Evolutionary conservation across 441 rosid species (phyloP).

Genomic region (Brassica hybrid): DNA sequence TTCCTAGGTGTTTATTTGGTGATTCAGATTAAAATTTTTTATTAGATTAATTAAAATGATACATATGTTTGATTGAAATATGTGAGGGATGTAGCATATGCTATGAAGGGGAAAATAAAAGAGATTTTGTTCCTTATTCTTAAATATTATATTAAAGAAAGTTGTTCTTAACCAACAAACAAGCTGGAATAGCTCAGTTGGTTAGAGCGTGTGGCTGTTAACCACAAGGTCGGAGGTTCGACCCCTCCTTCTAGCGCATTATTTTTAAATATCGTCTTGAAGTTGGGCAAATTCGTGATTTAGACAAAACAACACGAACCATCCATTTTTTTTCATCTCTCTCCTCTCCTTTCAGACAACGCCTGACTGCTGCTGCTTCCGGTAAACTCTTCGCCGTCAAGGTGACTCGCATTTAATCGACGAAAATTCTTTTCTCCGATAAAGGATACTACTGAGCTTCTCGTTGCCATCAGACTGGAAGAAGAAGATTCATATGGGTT

Average conservation of each 20-base stretch:
- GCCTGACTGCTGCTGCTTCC: conserved; percentile 11
- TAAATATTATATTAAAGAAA: too few species aligned
- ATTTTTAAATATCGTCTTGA: not conserved
- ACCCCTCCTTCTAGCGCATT: conserved; percentile 82
- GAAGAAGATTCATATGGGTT: conserved; percentile 45
- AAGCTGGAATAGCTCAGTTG: conserved; percentile 96
- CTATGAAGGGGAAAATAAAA: not conserved
- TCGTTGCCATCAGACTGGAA: conserved; percentile 1
- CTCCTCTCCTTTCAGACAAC: not conserved
- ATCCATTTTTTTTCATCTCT: conserved; percentile 29
- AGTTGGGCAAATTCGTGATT: conserved; percentile 23
- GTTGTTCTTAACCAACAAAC: not conserved
- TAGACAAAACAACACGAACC: conserved; percentile 24
- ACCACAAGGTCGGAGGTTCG: conserved; percentile 98
- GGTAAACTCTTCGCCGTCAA: conserved; percentile 15
- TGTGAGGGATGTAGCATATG: not conserved
- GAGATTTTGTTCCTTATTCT: not conserved
- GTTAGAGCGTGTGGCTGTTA: conserved; percentile 99
- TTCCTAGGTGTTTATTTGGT: not conserved
- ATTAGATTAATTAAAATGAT: not conserved
- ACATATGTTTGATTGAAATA: not conserved
- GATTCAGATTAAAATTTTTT: not conserved
- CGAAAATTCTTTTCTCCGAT: not conserved
- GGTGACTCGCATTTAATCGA: not conserved
- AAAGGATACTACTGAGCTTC: not conserved